Evolutionary conservation across 345 rosid species (phyloP), one percentile per base, ranked within the genome.

Genomic region (Acer yangbiense): DNA sequence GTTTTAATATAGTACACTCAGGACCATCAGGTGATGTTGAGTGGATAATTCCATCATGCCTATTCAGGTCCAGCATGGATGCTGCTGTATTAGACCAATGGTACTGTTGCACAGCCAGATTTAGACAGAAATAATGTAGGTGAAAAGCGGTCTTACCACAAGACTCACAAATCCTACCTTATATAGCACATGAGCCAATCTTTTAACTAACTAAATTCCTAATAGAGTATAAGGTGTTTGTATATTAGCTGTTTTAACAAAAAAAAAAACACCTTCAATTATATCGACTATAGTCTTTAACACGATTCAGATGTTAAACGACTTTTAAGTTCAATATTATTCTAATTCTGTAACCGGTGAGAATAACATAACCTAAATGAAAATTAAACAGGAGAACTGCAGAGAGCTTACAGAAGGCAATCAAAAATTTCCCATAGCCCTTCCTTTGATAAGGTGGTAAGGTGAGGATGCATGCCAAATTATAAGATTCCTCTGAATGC

Each of bases 371-470:
- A 27, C 52, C 44, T 20, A 9, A 46, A 20, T 48, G 29, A 46
- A 27, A 63, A 60, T 7, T 18, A 60, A 20, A 8, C 64, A 60
- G 14, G 65, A n/a, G 7, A 32, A 63, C 52, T 17, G 60, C 57
- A 55, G 64, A 83, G 73, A 76, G 64, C 98, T 90, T 82, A 97
- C 99, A 97, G 87, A 97, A 97, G 73, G 98, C 98, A 80, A 95
- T 95, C 75, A 95, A 79, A 82, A 92, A 95, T 82, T 95, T 95
- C 2, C 99, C 99, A 68, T 95, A 95, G 88, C 99, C 99, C 89
- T 95, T 95, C 83, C 99, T 93, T 83, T 95, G 99, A 78, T 95
- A 95, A 35, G 97, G 98, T 75, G 99, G 99, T 80, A 95, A 97
- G 0, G 99, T 95, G 74, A 93, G 93, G 77, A 96, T 96, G 82